Conservation (phyloP, 78 protist species). For the Dictyostelium brefeldianum region DNA sequence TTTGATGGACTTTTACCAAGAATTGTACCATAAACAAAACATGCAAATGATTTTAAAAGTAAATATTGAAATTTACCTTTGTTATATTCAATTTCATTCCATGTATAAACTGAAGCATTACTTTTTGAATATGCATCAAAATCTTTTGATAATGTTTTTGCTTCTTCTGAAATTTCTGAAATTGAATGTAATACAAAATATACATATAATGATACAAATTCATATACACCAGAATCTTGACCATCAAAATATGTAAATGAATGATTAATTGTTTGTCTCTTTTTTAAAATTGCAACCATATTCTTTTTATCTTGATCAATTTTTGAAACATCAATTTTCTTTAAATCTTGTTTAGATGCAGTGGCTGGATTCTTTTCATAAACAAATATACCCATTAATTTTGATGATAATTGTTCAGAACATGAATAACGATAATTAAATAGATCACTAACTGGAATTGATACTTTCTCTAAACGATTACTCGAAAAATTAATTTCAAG, state of each 20-base stretch:
- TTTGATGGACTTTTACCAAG: not conserved
- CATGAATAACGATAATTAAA: slow-evolving; percentile 32
- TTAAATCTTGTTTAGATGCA: not conserved
- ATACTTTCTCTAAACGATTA: not conserved
- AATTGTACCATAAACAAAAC: not conserved
- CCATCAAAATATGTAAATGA: slow-evolving; percentile 37
- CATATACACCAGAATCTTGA: not conserved
- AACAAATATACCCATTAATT: not conserved
- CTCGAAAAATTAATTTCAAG: not conserved
- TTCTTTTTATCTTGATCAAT: not conserved
- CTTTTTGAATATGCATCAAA: not conserved
- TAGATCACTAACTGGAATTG: not conserved
- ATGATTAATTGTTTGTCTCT: not conserved
- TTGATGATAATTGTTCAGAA: slow-evolving; percentile 42
- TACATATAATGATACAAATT: slow-evolving; percentile 33
- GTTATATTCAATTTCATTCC: not conserved
- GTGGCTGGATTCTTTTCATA: not conserved
- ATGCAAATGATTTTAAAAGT: slow-evolving; percentile 12
- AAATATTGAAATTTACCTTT: slow-evolving; percentile 1
- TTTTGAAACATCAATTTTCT: not conserved
- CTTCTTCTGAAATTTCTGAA: not conserved
- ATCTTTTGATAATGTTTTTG: not conserved
- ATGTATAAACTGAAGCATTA: not conserved
- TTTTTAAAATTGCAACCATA: slow-evolving; percentile 5
- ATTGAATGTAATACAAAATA: slow-evolving; percentile 34